Conservation (phyloP, 768 basidiomycete species). For the Termitomyces sp. region DNA sequence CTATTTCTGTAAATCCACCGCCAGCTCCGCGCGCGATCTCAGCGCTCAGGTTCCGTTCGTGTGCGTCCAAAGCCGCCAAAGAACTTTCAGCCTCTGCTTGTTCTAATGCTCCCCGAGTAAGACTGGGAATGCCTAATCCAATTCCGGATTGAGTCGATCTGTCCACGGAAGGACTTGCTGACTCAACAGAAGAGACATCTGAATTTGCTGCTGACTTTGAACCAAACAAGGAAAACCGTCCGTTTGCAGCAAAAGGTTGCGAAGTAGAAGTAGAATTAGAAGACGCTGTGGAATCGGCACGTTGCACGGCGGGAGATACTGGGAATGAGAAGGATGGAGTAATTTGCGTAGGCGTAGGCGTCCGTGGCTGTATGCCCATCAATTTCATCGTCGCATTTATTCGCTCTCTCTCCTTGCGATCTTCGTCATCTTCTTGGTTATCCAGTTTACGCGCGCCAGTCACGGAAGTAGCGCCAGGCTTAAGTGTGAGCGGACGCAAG, state of each 20-base stretch:
- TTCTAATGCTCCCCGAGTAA: constrained; percentile 73
- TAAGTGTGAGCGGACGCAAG: constrained; percentile 69
- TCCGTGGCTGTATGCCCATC: constrained; percentile 76
- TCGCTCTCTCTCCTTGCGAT: constrained; percentile 79
- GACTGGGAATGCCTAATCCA: constrained; percentile 34
- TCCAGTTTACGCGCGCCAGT: constrained; percentile 75
- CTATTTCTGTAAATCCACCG: constrained; percentile 78
- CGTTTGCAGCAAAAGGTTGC: constrained; percentile 24
- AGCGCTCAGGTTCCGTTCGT: constrained; percentile 64
- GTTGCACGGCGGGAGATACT: constrained; percentile 17
- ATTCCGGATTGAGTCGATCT: constrained; percentile 17
- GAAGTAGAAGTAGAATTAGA: constrained; percentile 15
- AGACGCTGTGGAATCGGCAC: constrained; percentile 12
- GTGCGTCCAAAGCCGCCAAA: constrained; percentile 73
- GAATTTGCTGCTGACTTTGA: constrained; percentile 35
- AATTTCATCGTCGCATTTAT: constrained; percentile 89
- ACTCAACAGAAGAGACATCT: constrained; percentile 43
- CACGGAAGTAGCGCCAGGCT: constrained; percentile 51
- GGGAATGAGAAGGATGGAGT: constrained; percentile 21
- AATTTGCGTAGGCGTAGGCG: constrained; percentile 39
- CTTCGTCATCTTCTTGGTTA: constrained; percentile 89
- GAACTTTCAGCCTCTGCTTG: constrained; percentile 74
- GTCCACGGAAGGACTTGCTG: constrained; percentile 32
- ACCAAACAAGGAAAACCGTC: constrained; percentile 74
- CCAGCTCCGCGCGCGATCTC: constrained; percentile 71